These are phyloP conservation scores for Schizosaccharomyces lindneri DNA, from an alignment of 805 yeast species.

Conservation along the genomic window DNA sequence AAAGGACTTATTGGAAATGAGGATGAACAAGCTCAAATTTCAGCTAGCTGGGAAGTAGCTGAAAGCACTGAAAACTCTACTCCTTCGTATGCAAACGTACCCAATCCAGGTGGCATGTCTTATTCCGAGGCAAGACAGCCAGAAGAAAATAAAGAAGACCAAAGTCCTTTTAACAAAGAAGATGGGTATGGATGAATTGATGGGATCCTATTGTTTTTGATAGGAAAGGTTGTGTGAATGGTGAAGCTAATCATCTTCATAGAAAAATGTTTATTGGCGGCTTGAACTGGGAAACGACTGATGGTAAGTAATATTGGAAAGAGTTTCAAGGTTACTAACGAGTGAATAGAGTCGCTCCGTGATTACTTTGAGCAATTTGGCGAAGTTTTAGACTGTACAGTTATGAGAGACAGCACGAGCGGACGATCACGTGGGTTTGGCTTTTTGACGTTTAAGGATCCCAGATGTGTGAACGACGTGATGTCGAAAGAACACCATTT, in stretches of 20 bases:
- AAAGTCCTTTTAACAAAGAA: constrained; percentile 3
- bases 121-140: not conserved
- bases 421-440: constrained; percentile 89
- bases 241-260: not conserved
- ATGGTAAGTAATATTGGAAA: constrained; percentile 13
- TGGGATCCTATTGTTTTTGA: not conserved
- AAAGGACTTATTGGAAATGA: not conserved
- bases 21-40: not conserved
- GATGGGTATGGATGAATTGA: constrained; percentile 1
- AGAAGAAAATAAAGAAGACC: not conserved
- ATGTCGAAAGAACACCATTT: constrained; percentile 64
- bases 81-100: not conserved
- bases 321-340: too few species aligned
- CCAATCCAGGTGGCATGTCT: not conserved
- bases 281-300: constrained; percentile 91
- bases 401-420: constrained; percentile 70
- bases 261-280: constrained; percentile 36
- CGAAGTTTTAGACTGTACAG: constrained; percentile 63
- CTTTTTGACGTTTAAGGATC: constrained; percentile 60
- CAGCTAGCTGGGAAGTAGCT: not conserved
- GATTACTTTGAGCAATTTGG: constrained; percentile 75
- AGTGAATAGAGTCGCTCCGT: constrained; percentile 31
- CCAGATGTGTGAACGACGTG: constrained; percentile 68
- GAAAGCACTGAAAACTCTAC: not conserved
- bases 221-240: not conserved